phyloP scores from a whole-genome alignment of 176 grass and related monocot genomes.

The Oryza punctata region DNA sequence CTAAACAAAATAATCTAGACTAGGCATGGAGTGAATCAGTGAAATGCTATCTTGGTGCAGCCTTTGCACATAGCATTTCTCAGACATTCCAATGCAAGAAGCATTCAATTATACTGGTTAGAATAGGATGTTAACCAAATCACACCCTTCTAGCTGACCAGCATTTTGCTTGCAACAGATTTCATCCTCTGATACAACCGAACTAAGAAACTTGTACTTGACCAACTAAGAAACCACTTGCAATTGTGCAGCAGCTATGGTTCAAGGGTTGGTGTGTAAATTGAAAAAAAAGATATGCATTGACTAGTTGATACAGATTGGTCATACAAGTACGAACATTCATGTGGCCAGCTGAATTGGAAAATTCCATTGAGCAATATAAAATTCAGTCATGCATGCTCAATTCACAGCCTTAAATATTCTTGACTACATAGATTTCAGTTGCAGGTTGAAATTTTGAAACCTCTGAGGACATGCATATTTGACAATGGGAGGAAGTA shows the following conservation, averaged over 20 bases:
- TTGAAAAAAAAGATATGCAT: not conserved
- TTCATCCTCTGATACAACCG: slow-evolving; percentile 6
- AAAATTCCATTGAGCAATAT: not conserved
- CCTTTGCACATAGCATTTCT: slow-evolving; percentile 7
- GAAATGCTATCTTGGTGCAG: not conserved
- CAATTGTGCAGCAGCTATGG: not conserved
- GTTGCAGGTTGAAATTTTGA: not conserved
- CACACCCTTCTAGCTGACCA: not conserved
- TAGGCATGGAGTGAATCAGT: not conserved
- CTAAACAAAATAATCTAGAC: not conserved
- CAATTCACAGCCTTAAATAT: not conserved
- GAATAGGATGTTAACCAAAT: not conserved
- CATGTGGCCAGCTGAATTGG: not conserved
- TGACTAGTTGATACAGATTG: slow-evolving; percentile 15
- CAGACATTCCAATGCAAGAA: slow-evolving; percentile 11
- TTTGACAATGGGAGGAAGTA: not conserved
- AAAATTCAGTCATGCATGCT: not conserved
- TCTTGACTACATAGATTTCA: not conserved
- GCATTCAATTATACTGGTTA: not conserved
- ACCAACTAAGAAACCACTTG: slow-evolving; percentile 1
- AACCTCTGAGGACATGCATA: not conserved
- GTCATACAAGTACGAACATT: not conserved
- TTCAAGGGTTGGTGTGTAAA: not conserved
- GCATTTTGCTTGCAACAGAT: slow-evolving; percentile 5
- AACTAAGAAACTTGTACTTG: not conserved